Evolutionary conservation across 2,329 filamentous ascomycete genomes (phyloP).

Genomic region (Dactylonectria estremocensis): DNA sequence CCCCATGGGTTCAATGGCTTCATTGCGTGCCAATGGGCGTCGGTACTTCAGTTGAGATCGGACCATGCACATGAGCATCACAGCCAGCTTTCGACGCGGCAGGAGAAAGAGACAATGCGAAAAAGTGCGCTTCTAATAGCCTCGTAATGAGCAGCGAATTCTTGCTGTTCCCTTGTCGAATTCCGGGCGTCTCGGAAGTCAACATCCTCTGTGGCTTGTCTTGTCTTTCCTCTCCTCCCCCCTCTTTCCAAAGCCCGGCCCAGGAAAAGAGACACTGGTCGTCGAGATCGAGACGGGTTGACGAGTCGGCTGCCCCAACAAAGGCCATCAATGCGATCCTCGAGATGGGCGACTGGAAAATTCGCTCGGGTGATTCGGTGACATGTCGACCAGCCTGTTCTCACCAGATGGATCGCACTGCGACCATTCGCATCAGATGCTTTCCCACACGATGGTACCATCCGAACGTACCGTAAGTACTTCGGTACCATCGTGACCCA

Average conservation of each 20-base stretch:
- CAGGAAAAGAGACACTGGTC: not conserved
- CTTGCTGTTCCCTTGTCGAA: not conserved
- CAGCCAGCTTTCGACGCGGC: not conserved
- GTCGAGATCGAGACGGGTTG: not conserved
- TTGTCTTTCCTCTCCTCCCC: not conserved
- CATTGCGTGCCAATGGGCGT: not conserved
- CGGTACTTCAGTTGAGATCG: not conserved
- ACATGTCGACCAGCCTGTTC: conserved; percentile 23
- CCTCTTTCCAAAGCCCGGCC: not conserved
- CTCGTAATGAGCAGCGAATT: not conserved
- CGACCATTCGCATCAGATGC: conserved; percentile 21
- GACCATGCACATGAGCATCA: not conserved
- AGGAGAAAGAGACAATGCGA: not conserved
- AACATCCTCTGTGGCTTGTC: not conserved
- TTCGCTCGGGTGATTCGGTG: conserved; percentile 15
- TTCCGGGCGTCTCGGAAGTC: not conserved
- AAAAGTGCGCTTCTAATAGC: too few relatives aligned
- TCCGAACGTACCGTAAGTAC: conserved; percentile 30
- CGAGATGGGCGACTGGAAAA: not conserved
- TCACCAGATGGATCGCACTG: conserved; percentile 23
- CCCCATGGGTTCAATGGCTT: not conserved
- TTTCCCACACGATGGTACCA: conserved; percentile 31
- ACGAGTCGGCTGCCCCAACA: not conserved
- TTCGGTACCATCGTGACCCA: conserved; percentile 26
- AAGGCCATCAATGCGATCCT: not conserved